Base-by-base conservation (phyloP, 208 protist genomes). In the Acanthamoeba castellanii region DNA sequence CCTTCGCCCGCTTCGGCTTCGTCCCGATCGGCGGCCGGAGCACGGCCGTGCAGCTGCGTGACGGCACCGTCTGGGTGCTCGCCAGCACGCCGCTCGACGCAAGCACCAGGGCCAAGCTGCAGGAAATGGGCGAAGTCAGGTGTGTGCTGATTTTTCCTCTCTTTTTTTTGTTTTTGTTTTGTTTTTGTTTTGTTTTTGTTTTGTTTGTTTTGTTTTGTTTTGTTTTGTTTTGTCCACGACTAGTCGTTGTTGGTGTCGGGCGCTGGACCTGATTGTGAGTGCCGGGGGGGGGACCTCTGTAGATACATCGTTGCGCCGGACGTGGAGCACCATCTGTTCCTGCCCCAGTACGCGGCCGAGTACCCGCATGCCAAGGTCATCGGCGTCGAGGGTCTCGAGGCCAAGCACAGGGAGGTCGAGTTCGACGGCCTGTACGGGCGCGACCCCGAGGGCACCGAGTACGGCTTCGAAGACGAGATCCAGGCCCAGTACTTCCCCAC, bases 401-500 rank as follows among this genome's bases (percentile, higher is more conserved):
- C 0, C 1, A 68, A 68, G 61, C 61, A 20, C 61, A 68, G 30
- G 27, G 61, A 68, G 61, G 0, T 68, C 27, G 22, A 68, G 61
- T 68, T 68, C 22, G 16, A 68, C 27, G 34, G 45, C 18, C 74
- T 55, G 9, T 84, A 84, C 30, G 42, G 74, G 16, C n/a, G 18
- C 20, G 42, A 84, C 30, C 74, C 45, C 20, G 42, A 84, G 74
- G 61, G 61, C 9, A 68, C 61, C 22, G 27, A 30, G 61, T 68
- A 68, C 27, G 61, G 61, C 9, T 68, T 68, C 61, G 61, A 68
- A 13, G 22, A 5, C 61, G 61, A 68, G 61, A 68, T 68, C 61
- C 61, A 68, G 61, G 61, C 61, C 61, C 61, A 68, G 61, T 68
- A 68, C 61, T 68, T 68, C 61, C 61, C 61, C 27, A 68, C 61